These are phyloP conservation scores for Cystofilobasidium macerans DNA, from an alignment of 768 basidiomycete genomes.

Conservation along the genomic window DNA sequence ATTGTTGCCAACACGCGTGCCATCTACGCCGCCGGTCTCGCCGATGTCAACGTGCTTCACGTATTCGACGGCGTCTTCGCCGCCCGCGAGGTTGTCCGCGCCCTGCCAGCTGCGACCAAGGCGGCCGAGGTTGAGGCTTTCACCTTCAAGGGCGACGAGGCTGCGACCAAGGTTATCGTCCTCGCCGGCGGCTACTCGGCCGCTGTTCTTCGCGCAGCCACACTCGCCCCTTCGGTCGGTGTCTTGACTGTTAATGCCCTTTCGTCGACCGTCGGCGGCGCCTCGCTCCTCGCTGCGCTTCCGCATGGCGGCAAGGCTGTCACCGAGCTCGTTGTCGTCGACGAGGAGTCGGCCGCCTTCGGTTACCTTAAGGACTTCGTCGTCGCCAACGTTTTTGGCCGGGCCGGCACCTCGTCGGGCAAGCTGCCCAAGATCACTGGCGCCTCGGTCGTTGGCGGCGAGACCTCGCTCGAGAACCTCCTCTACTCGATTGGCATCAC, in stretches of 20 bases:
- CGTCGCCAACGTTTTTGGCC: constrained; percentile 37
- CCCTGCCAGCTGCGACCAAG: constrained; percentile 40
- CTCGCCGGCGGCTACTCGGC: constrained; percentile 50
- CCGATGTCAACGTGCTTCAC: constrained; percentile 54
- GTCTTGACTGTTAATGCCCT: constrained; percentile 65
- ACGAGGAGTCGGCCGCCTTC: constrained; percentile 53
- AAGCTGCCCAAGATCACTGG: constrained; percentile 18
- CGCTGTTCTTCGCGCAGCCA: constrained; percentile 49
- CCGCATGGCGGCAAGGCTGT: constrained; percentile 45
- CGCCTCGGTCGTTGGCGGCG: constrained; percentile 8
- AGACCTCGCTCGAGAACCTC: constrained; percentile 14
- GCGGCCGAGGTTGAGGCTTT: constrained; percentile 49
- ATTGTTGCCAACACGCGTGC: constrained; percentile 63
- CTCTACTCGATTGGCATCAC: constrained; percentile 30
- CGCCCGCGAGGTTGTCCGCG: constrained; percentile 56
- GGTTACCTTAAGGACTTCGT: constrained; percentile 57
- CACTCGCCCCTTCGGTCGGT: constrained; percentile 47
- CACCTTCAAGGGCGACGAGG: constrained; percentile 57
- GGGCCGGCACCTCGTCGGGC: constrained; percentile 11
- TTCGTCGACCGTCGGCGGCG: constrained; percentile 62
- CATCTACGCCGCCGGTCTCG: constrained; percentile 56
- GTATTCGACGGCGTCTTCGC: constrained; percentile 78
- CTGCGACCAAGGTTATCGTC: constrained; percentile 58
- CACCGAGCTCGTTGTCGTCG: constrained; percentile 57
- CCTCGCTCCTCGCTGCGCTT: constrained; percentile 48